Evolutionary conservation across 148 eudicot species (phyloP).

Genomic region (Talinum fruticosum): DNA sequence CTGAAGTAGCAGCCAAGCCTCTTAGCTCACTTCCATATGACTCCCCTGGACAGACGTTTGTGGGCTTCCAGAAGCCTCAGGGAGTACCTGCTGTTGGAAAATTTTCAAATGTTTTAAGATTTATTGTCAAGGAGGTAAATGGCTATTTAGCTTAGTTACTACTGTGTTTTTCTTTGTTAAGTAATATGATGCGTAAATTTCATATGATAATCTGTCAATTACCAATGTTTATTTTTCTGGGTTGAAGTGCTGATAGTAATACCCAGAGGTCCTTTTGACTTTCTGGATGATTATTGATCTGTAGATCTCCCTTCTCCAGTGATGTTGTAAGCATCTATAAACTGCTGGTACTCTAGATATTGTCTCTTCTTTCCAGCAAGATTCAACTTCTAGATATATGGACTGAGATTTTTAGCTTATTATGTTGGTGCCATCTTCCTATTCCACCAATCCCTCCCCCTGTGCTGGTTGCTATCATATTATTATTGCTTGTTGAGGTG

Average conservation of each 20-base stretch:
- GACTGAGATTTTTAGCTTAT: not conserved
- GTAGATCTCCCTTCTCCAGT: not conserved
- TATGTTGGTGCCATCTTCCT: not conserved
- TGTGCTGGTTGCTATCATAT: not conserved
- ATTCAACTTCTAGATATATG: too few species aligned
- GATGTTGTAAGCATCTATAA: constrained; percentile 5
- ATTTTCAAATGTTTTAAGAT: constrained; percentile 73
- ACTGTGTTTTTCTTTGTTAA: not conserved
- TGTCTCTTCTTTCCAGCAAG: too few species aligned
- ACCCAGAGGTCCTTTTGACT: not conserved
- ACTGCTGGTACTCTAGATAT: too few species aligned
- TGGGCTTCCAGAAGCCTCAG: constrained; percentile 85
- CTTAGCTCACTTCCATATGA: constrained; percentile 88
- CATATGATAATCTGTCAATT: not conserved
- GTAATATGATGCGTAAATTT: not conserved
- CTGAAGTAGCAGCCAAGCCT: constrained; percentile 68
- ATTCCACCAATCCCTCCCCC: not conserved
- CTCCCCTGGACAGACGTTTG: constrained; percentile 87
- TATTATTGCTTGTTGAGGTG: not conserved
- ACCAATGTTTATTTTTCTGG: not conserved
- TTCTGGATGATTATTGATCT: not conserved
- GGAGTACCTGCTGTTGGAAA: constrained; percentile 82
- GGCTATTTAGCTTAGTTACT: not conserved
- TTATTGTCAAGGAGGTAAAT: constrained; percentile 83
- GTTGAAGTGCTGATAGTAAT: not conserved